Evolutionary conservation across 192 early-diverging fungal species (phyloP).

Genomic region (Borealophlyctis nickersoniae): DNA sequence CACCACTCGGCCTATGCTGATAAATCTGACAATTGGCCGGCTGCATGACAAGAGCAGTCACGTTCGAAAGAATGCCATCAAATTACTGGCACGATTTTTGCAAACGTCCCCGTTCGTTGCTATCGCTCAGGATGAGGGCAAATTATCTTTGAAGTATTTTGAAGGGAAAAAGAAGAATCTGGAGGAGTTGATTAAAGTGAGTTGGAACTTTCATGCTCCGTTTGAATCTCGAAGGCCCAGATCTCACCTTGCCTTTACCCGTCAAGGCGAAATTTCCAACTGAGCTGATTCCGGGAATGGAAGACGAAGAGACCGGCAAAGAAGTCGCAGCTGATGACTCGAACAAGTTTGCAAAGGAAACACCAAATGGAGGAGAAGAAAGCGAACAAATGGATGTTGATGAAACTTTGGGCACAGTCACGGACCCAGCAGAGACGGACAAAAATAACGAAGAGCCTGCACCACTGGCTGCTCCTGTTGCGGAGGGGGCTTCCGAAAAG

Average conservation of each 20-base stretch:
- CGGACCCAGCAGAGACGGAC: not conserved
- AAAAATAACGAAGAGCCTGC: not conserved
- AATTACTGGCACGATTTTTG: conserved; percentile 75
- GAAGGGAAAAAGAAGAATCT: conserved; percentile 63
- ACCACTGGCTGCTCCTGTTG: not conserved
- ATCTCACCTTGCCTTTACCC: too few relatives aligned
- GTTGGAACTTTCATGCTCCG: too few relatives aligned
- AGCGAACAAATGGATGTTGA: not conserved
- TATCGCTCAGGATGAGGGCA: conserved; percentile 71
- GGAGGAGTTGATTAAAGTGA: conserved; percentile 65
- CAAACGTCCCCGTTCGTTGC: conserved; percentile 82
- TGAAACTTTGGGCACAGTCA: not conserved
- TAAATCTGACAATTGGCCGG: conserved; percentile 68
- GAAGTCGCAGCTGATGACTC: not conserved
- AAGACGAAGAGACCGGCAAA: conserved; percentile 2
- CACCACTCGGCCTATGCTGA: conserved; percentile 56
- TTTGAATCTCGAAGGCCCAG: too few relatives aligned
- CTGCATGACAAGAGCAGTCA: conserved; percentile 87
- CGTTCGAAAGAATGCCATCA: conserved; percentile 89
- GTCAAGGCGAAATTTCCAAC: conserved; percentile 36
- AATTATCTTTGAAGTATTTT: conserved; percentile 69
- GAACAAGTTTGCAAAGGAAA: not conserved
- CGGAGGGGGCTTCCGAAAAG: conserved; percentile 22
- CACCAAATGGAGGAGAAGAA: not conserved
- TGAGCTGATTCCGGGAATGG: conserved; percentile 25